Evolutionary conservation across 345 rosid species (phyloP), one percentile per base, ranked within the genome.

Genomic region (Hypericum androsaemum): DNA sequence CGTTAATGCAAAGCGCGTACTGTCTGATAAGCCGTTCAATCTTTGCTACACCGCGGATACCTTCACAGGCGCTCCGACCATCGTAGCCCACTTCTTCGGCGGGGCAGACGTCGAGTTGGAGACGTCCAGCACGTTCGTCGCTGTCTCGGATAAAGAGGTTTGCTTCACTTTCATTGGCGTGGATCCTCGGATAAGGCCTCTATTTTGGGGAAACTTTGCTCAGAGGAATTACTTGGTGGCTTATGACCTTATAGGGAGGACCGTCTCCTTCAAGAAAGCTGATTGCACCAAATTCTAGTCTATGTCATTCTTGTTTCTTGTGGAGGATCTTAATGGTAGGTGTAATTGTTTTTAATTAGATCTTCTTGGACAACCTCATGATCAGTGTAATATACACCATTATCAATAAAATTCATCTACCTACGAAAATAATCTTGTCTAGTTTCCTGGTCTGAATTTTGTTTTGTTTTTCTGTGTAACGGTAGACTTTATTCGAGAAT

Each of bases 181-280:
- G 32, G 32, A 22, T 4, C 32, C 32, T 22, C 32, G 4, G n/a
- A n/a, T n/a, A 22, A 10, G 17, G n/a, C 7, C 38, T 9, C 12
- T 22, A 0, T 7, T 53, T 15, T 46, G 8, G 16, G 59, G 53
- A 8, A 61, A 54, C 40, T 44, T 46, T 32, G 56, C 52, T 7
- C 65, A 61, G 45, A 22, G 16, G 41, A 53, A 61, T 50, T 46
- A 52, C 11, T 17, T 61, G 51, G 53, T 53, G 11, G 59, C 53
- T 3, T 53, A 38, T 45, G 65, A 61, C 15, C 58, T 53, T 5
- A 3, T 38, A 8, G 9, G 7, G 8, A 9, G 48, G 28, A 16
- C 12, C 32, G n/a, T 61, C 6, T 53, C 65, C 12, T 61, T 53
- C 35, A 44, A 53, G 39, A 6, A n/a, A 52, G 17, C 58, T 8